Base-by-base conservation (phyloP, 495 filamentous ascomycete species). In the Penicillium odoratum region DNA sequence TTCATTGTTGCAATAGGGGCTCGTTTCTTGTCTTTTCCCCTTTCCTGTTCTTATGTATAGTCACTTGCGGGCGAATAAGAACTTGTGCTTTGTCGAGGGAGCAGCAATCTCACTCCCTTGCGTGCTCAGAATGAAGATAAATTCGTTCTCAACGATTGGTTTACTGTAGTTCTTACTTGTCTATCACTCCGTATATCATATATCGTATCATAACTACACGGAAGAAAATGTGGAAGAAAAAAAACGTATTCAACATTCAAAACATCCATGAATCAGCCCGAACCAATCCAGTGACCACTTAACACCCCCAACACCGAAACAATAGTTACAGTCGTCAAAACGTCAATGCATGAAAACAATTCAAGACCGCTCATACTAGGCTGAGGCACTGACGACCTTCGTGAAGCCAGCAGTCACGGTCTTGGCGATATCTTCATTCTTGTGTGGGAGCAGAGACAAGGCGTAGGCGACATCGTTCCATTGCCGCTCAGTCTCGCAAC, bases 381-480 rank as follows among this genome's bases (percentile, higher is more conserved):
- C 88, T 56, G 76, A 71, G 15, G 84, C 75, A 57, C 87, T 87
- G 29, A 97, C 87, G 26, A 97, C 78, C 73, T 89, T 90, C 44
- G 67, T 74, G 74, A 94, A 98, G 10, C 95, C 95, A 57, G 88
- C 89, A 18, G 77, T 75, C 11, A 99, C 80, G 16, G 87, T 74
- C 79, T 95, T 97, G 36, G 83, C 80, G 52, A 99, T 98, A 15
- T 98, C 94, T 72, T 99, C 95, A 60, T 97, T 97, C 80, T 97
- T 99, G 66, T 98, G 95, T 63, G 91, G 93, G 46, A 98, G 74
- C 55, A 97, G 70, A 26, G 89, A 90, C 25, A 99, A 70, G 4
- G 92, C 90, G 77, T 91, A 99, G 9, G 93, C 89, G 36, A 97
- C 92, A 74, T 99, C 95, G 64, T 89, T 94, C 95, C 95, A 99